These are phyloP conservation scores for Aspergillus thermomutatus DNA, from an alignment of 2,329 filamentous ascomycete genomes.

Conservation along the genomic window DNA sequence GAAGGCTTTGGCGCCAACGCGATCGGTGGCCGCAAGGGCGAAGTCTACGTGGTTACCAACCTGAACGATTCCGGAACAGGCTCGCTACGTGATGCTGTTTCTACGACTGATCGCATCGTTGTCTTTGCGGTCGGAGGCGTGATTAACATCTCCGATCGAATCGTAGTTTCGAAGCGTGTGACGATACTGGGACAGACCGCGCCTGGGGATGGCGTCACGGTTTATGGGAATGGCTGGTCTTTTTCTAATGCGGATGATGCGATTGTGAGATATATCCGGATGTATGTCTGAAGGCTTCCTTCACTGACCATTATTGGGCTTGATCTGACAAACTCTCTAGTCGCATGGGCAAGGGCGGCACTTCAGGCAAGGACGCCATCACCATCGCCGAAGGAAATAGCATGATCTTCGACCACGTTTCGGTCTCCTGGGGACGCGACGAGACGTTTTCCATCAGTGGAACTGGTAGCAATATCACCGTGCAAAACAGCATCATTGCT, in stretches of 20 bases:
- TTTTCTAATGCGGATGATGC: slow-evolving; percentile 52
- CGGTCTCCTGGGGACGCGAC: slow-evolving; percentile 54
- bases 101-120: slow-evolving; percentile 46
- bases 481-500: slow-evolving; percentile 53
- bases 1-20: slow-evolving; percentile 50
- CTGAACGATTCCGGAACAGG: slow-evolving; percentile 48
- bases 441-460: slow-evolving; percentile 55
- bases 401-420: slow-evolving; percentile 58
- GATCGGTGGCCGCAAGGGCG: slow-evolving; percentile 46
- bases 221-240: slow-evolving; percentile 54
- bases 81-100: slow-evolving; percentile 52
- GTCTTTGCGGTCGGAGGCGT: slow-evolving; percentile 51
- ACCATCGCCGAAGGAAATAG: slow-evolving; percentile 52
- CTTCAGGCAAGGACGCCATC: slow-evolving; percentile 53
- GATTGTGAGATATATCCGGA: slow-evolving; percentile 55
- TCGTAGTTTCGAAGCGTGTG: slow-evolving; percentile 49
- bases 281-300: slow-evolving; percentile 30
- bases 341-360: slow-evolving; percentile 40
- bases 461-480: slow-evolving; percentile 47
- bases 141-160: slow-evolving; percentile 47
- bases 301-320: neutral
- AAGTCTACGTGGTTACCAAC: slow-evolving; percentile 50
- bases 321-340: neutral
- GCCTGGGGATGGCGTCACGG: slow-evolving; percentile 48
- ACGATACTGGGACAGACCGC: slow-evolving; percentile 52